Base-by-base conservation (phyloP, 495 filamentous ascomycete species). In the Trichoderma gamsii region DNA sequence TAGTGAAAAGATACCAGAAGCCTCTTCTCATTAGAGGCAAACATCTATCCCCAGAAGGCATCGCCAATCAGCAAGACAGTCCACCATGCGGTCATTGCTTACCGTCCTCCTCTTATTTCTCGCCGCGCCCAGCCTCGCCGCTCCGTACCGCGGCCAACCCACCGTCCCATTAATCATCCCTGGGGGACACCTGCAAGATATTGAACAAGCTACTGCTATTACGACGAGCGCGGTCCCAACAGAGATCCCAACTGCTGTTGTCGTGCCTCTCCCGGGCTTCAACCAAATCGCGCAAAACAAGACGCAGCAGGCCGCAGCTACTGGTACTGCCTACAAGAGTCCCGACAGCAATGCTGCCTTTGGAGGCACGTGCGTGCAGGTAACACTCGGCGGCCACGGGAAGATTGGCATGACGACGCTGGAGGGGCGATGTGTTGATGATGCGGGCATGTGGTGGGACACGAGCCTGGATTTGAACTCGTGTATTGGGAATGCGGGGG, bases 391-490 rank as follows among this genome's bases (percentile, higher is more conserved):
- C 4, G 56, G 56, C 23, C 11, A 61, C 16, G 56, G 56, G 4
- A 61, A 32, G 11, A 25, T 61, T 13, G 56, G 56, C 9, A 29
- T 29, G 56, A 61, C 56, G 23, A 61, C 56, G 23, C 56, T 61
- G 8, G 56, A 61, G 21, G 56, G 56, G 3, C 8, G 4, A 4
- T 61, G 56, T 25, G n/a, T 13, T 9, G n/a, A 61, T 25, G n/a
- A 29, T 32, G 25, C 23, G 21, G 56, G 56, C 56, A 25, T 12
- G 56, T 61, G 56, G 56, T 61, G 56, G 56, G n/a, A 61, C 23
- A 61, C 56, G 21, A 46, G 41, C n/a, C 12, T 66, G 21, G 49
- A 66, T 15, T 18, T 49, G 65, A 66, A 66, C 43, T n/a, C 25
- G 16, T 66, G 65, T 41, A 25, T 66, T 32, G 43, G 41, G 6